Percentiles rank a stretch among this genome's conserved stretches.
phyloP scores from a whole-genome alignment of 1,284 basidiomycete species.

The Laetiporus sulphureus region DNA sequence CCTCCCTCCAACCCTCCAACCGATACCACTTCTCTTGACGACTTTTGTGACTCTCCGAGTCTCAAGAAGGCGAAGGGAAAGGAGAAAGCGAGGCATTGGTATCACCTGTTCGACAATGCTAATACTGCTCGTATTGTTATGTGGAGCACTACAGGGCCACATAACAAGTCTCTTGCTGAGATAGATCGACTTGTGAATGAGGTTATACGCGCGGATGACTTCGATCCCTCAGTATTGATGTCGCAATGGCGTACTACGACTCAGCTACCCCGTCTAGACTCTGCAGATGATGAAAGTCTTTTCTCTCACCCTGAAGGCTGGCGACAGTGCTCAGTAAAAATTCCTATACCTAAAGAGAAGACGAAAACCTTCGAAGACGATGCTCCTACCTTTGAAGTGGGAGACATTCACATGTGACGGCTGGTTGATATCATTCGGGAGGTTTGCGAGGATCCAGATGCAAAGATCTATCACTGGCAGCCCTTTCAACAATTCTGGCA shows the following conservation, averaged over 20 bases:
- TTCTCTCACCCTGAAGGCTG: constrained; percentile 25
- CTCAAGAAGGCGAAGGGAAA: neutral
- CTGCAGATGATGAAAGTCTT: too few relatives aligned
- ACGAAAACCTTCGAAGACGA: constrained; percentile 13
- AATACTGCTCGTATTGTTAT: neutral
- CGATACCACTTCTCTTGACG: neutral
- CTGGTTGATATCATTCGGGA: constrained; percentile 10
- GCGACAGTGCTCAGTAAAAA: constrained; percentile 17
- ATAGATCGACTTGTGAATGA: constrained; percentile 11
- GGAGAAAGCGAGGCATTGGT: too few relatives aligned
- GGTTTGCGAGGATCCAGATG: constrained; percentile 4
- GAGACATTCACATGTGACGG: constrained; percentile 14
- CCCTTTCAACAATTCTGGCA: constrained; percentile 5
- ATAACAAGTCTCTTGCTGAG: neutral
- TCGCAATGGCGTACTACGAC: neutral
- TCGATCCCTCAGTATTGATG: constrained; percentile 12
- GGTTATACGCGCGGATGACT: constrained; percentile 6
- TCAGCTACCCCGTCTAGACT: too few relatives aligned
- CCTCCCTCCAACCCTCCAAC: neutral
- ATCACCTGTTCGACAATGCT: neutral
- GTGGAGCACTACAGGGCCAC: neutral
- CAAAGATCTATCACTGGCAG: neutral
- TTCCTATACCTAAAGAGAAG: constrained; percentile 18
- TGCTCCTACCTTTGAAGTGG: constrained; percentile 20
- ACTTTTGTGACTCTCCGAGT: neutral